phyloP scores from a whole-genome alignment of 2,329 filamentous ascomycete species.

The Periconia macrospinosa region DNA sequence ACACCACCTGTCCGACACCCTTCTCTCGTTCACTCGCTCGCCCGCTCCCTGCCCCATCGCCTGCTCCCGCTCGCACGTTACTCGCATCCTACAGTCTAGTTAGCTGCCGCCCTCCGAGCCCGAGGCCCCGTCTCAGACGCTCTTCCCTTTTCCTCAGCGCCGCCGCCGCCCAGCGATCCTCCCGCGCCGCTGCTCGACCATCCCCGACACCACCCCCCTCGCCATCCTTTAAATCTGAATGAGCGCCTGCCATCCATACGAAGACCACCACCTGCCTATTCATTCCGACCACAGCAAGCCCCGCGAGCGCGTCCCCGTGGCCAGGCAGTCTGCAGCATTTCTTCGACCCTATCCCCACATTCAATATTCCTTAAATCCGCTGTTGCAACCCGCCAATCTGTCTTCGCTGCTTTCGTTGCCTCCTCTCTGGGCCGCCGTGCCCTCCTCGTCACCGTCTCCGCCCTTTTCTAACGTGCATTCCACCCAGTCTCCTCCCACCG shows the following conservation, averaged over 20 bases:
- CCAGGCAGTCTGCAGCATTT: conserved; percentile 7
- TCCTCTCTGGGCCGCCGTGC: background rate
- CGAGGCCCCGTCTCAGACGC: background rate
- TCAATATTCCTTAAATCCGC: background rate
- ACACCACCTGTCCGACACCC: too few relatives aligned
- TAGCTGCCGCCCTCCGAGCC: too few relatives aligned
- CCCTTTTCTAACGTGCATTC: background rate
- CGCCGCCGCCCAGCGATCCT: conserved; percentile 1
- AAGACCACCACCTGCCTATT: conserved; percentile 16
- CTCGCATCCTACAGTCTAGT: too few relatives aligned
- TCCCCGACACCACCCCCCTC: conserved; percentile 3
- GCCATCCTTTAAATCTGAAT: conserved; percentile 22
- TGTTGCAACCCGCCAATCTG: background rate
- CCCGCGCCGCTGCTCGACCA: conserved; percentile 4
- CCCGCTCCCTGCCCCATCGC: too few relatives aligned
- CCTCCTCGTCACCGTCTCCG: background rate
- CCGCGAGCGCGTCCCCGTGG: conserved; percentile 10
- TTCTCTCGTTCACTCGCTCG: too few relatives aligned
- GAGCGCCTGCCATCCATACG: conserved; percentile 20
- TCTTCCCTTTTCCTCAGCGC: conserved; percentile 1
- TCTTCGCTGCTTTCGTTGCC: background rate
- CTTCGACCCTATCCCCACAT: conserved; percentile 1
- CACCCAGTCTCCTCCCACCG: conserved; percentile 24
- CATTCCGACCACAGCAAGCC: conserved; percentile 8
- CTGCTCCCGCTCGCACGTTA: too few relatives aligned